These are phyloP conservation scores for Trichoderma polysporum DNA, from an alignment of 2,329 filamentous ascomycete genomes.

Conservation along the genomic window DNA sequence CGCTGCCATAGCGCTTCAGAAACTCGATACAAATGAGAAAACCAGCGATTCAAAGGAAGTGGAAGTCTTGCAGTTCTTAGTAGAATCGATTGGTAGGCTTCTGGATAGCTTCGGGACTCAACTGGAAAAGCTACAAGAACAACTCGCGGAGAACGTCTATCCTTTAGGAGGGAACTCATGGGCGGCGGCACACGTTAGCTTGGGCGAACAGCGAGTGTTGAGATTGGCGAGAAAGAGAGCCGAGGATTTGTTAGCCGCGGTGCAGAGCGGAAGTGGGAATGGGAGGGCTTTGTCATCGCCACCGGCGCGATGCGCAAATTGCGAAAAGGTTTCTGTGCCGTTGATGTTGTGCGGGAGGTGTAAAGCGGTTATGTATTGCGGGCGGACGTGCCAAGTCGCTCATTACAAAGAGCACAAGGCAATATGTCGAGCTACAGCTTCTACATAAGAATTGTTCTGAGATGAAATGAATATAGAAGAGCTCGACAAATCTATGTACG, in stretches of 20 bases:
- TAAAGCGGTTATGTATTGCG: conserved; percentile 23
- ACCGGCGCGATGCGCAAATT: conserved; percentile 19
- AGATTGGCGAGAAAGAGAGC: conserved; percentile 34
- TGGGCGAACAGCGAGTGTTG: conserved; percentile 36
- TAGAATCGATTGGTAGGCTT: conserved; percentile 34
- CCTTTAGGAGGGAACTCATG: conserved; percentile 35
- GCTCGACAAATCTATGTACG: too few species aligned
- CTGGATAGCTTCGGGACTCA: conserved; percentile 34
- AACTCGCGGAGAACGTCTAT: conserved; percentile 34
- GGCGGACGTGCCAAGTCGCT: conserved; percentile 23
- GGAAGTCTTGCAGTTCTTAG: conserved; percentile 34
- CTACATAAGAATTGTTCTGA: too few species aligned
- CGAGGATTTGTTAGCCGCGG: conserved; percentile 29
- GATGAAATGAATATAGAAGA: neutral
- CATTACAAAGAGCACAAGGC: conserved; percentile 25
- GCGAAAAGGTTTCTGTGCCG: conserved; percentile 20
- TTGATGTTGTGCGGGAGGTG: conserved; percentile 25
- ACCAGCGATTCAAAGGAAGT: conserved; percentile 36
- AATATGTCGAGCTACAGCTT: conserved; percentile 16
- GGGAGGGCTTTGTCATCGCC: neutral
- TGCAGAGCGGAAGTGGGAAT: conserved; percentile 9
- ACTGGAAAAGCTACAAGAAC: conserved; percentile 34
- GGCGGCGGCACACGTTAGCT: conserved; percentile 35
- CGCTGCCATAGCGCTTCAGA: conserved; percentile 27
- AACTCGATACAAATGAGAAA: conserved; percentile 29